These are phyloP conservation scores for Colletotrichum karsti DNA, from an alignment of 2,329 filamentous ascomycete genomes.

Conservation along the genomic window DNA sequence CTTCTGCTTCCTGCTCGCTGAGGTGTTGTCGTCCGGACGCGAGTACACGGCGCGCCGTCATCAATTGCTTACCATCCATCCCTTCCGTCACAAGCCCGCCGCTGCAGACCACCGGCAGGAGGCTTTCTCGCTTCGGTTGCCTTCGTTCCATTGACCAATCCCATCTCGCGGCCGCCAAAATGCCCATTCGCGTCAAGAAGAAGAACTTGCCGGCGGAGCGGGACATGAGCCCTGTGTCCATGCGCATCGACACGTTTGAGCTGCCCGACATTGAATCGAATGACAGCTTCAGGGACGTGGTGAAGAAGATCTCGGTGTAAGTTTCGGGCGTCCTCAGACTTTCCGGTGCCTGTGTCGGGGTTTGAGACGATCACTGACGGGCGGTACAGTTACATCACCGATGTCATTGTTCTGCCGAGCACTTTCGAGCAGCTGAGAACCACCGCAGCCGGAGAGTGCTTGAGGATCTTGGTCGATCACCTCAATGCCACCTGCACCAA, in stretches of 20 bases:
- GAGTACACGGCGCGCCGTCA: neutral
- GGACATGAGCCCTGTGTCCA: constrained; percentile 44
- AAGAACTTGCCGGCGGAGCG: constrained; percentile 39
- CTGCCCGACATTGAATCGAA: constrained; percentile 66
- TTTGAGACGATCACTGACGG: constrained; percentile 20
- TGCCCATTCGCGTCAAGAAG: constrained; percentile 48
- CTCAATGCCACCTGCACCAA: constrained; percentile 71
- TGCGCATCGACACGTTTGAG: constrained; percentile 42
- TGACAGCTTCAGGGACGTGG: constrained; percentile 70
- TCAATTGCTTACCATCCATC: neutral
- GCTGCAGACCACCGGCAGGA: neutral
- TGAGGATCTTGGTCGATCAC: constrained; percentile 69
- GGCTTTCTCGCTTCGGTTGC: neutral
- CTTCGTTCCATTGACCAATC: constrained; percentile 5
- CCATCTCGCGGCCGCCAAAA: constrained; percentile 26
- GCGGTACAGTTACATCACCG: constrained; percentile 65
- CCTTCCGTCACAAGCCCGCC: neutral
- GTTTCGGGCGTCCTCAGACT: constrained; percentile 31
- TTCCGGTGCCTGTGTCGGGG: neutral
- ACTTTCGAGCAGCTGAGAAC: constrained; percentile 80
- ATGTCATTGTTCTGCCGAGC: constrained; percentile 70
- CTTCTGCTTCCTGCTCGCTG: constrained; percentile 5
- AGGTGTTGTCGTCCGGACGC: neutral
- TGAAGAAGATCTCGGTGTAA: constrained; percentile 73
- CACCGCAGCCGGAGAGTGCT: constrained; percentile 67